phyloP scores from a whole-genome alignment of 2,329 filamentous ascomycete genomes.

The Apiospora phragmitis region DNA sequence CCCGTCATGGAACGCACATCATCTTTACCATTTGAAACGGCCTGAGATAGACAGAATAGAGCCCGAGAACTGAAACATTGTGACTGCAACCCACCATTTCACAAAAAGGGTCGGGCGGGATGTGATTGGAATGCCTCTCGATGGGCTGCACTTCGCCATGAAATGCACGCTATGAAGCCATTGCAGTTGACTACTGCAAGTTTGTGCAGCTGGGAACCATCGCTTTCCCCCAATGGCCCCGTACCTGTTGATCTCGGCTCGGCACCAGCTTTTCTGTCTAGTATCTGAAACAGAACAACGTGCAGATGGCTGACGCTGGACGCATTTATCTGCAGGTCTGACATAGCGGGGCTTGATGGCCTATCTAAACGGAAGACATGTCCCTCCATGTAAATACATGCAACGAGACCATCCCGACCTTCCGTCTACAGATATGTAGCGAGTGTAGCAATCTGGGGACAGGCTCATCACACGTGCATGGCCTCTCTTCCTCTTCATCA shows the following conservation, averaged over 20 bases:
- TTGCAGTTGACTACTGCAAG: not conserved
- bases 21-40: not conserved
- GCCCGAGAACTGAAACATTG: not conserved
- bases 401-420: not conserved
- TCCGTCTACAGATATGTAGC: not conserved
- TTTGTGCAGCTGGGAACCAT: not conserved
- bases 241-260: slow-evolving; percentile 5
- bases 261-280: not conserved
- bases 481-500: not conserved
- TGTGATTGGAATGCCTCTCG: not conserved
- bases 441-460: not conserved
- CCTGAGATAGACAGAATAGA: not conserved
- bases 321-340: slow-evolving; percentile 6
- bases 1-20: not conserved
- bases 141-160: not conserved
- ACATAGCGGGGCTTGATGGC: not conserved
- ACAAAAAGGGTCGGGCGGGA: not conserved
- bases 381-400: not conserved
- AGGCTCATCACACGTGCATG: not conserved
- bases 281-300: not conserved
- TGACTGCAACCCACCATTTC: not conserved
- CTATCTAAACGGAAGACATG: not conserved
- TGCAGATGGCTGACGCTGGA: slow-evolving; percentile 2
- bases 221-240: not conserved
- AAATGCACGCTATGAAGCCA: not conserved